Evolutionary conservation across 106 monocot genomes (phyloP).

Genomic region (Platanthera zijinensis): DNA sequence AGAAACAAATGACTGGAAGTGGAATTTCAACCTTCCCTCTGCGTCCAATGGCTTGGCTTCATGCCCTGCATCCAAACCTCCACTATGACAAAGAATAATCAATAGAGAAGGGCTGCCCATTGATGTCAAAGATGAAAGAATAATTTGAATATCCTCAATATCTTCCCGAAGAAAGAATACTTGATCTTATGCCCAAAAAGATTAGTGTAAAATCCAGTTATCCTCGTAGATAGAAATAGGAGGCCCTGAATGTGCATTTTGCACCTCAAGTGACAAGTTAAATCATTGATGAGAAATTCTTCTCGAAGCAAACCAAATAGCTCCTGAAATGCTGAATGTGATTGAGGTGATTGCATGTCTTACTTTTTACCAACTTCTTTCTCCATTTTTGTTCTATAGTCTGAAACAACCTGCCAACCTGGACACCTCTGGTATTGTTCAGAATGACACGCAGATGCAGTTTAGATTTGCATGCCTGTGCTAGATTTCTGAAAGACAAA

Average conservation of each 20-base stretch:
- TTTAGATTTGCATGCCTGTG: conserved; percentile 57
- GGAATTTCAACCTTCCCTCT: conserved; percentile 70
- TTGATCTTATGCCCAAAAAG: conserved; percentile 85
- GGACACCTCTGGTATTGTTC: conserved; percentile 57
- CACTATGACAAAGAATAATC: conserved; percentile 53
- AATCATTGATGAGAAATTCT: conserved; percentile 92
- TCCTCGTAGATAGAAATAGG: conserved; percentile 79
- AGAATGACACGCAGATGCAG: conserved; percentile 72
- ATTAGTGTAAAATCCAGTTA: conserved; percentile 75
- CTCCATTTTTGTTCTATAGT: conserved; percentile 67
- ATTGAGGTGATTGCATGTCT: conserved; percentile 67
- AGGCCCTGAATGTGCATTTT: conserved; percentile 91
- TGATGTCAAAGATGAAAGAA: conserved; percentile 58
- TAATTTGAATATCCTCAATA: conserved; percentile 69
- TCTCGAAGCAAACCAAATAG: conserved; percentile 63
- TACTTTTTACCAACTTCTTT: conserved; percentile 90
- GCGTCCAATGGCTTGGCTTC: conserved; percentile 55
- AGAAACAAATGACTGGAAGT: conserved; percentile 83
- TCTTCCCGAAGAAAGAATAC: conserved; percentile 90
- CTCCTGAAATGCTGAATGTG: conserved; percentile 75
- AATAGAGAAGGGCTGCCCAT: conserved; percentile 74
- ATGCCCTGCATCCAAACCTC: conserved; percentile 74
- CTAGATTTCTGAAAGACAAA: no score
- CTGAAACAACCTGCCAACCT: conserved; percentile 53
- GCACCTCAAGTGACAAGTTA: conserved; percentile 78